Evolutionary conservation across 495 filamentous ascomycete genomes (phyloP).

Genomic region (Alectoria sarmentosa): DNA sequence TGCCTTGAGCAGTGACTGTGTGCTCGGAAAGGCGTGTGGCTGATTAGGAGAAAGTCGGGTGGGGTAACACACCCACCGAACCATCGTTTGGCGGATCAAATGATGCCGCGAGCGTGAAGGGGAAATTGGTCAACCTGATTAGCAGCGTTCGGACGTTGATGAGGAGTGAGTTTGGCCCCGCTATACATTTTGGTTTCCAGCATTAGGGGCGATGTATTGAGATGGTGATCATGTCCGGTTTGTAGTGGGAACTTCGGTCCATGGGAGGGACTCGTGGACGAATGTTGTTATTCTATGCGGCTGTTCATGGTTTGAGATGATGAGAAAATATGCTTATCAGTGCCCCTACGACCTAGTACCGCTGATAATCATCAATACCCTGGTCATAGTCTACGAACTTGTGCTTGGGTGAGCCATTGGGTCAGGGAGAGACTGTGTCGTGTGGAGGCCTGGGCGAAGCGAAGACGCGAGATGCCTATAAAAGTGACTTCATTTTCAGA

Average conservation of each 20-base stretch:
- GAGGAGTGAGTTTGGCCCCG: conserved; percentile 65
- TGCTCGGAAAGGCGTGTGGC: not conserved
- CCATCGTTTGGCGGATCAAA: conserved; percentile 63
- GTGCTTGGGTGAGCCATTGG: conserved; percentile 61
- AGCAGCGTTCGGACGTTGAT: conserved; percentile 86
- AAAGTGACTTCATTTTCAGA: not conserved
- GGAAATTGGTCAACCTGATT: conserved; percentile 80
- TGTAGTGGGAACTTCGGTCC: not conserved
- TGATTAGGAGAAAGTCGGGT: conserved; percentile 57
- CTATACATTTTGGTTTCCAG: not conserved
- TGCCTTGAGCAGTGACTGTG: not conserved
- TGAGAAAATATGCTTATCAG: conserved; percentile 1
- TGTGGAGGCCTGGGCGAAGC: not conserved
- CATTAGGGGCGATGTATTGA: not conserved
- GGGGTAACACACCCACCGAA: conserved; percentile 59
- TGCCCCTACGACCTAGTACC: conserved; percentile 55
- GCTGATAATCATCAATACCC: conserved; percentile 81
- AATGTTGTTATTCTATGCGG: not conserved
- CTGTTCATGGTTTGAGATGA: not conserved
- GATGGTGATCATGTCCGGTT: not conserved
- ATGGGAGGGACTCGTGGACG: not conserved
- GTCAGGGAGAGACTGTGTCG: not conserved
- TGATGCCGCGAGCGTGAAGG: conserved; percentile 75
- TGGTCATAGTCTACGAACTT: conserved; percentile 85
- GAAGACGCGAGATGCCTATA: conserved; percentile 12